Conservation (phyloP, 225 moss, liverwort and hornwort species). For the Lunularia cruciata region DNA sequence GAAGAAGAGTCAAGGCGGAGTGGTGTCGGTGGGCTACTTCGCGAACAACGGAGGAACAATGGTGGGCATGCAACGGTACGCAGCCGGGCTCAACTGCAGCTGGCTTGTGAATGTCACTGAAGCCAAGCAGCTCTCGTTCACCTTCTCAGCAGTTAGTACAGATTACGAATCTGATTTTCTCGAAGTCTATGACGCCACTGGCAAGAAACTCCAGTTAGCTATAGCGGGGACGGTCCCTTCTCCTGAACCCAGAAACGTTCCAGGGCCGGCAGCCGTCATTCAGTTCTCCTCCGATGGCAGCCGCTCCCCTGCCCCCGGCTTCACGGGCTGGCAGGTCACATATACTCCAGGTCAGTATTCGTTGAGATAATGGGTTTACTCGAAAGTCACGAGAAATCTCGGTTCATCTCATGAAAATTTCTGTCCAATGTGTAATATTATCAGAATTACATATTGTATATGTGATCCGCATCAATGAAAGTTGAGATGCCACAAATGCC, state of each 20-base stretch:
- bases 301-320: neutral
- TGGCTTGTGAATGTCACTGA: neutral
- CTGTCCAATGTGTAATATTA: too few relatives aligned
- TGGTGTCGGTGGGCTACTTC: slow-evolving; percentile 3
- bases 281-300: neutral
- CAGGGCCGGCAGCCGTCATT: neutral
- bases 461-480: too few relatives aligned
- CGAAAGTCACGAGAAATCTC: too few relatives aligned
- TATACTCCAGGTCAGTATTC: slow-evolving; percentile 4
- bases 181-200: neutral
- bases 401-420: too few relatives aligned
- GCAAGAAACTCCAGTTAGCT: neutral
- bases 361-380: too few relatives aligned
- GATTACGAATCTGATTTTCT: neutral
- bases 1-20: neutral
- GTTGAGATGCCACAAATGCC: too few relatives aligned
- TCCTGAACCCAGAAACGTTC: neutral
- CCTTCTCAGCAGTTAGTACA: neutral
- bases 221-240: neutral
- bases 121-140: slow-evolving; percentile 4
- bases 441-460: too few relatives aligned
- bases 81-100: slow-evolving; percentile 9
- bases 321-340: neutral
- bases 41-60: neutral
- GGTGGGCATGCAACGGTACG: slow-evolving; percentile 8